These are phyloP conservation scores for Salvia sclarea DNA, from an alignment of 305 asterid species.

Conservation along the genomic window DNA sequence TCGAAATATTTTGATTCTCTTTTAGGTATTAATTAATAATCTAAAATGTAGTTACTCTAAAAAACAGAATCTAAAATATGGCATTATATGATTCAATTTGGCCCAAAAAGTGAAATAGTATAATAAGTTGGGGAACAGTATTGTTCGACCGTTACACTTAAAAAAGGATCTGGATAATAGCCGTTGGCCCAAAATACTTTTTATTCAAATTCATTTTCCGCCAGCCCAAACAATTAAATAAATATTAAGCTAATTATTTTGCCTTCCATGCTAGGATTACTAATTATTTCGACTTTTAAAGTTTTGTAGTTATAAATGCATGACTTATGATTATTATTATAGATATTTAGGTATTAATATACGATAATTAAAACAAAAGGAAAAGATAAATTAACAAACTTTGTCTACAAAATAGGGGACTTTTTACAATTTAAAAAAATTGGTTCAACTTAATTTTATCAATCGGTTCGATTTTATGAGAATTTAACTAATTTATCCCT, in stretches of 20 bases:
- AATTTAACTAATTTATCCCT: no score
- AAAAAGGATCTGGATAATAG: slow-evolving; percentile 15
- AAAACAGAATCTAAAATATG: neutral
- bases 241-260: neutral
- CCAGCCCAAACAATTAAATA: slow-evolving; percentile 29
- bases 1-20: neutral
- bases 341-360: no score
- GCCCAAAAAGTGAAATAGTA: slow-evolving; percentile 10
- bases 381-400: no score
- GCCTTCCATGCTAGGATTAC: neutral
- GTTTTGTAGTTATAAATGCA: no score
- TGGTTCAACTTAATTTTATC: no score
- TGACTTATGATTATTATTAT: no score
- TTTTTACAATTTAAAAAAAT: no score
- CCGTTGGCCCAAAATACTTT: slow-evolving; percentile 41
- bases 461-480: no score
- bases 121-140: slow-evolving; percentile 24
- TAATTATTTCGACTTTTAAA: neutral
- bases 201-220: slow-evolving; percentile 19
- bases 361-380: no score
- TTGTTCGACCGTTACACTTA: slow-evolving; percentile 33
- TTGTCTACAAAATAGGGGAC: no score
- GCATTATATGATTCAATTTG: neutral
- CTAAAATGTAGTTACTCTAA: no score
- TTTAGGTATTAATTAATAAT: neutral